Evolutionary conservation across 1,284 basidiomycete genomes (phyloP).

Genomic region (Tetrapyrgos nigripes): DNA sequence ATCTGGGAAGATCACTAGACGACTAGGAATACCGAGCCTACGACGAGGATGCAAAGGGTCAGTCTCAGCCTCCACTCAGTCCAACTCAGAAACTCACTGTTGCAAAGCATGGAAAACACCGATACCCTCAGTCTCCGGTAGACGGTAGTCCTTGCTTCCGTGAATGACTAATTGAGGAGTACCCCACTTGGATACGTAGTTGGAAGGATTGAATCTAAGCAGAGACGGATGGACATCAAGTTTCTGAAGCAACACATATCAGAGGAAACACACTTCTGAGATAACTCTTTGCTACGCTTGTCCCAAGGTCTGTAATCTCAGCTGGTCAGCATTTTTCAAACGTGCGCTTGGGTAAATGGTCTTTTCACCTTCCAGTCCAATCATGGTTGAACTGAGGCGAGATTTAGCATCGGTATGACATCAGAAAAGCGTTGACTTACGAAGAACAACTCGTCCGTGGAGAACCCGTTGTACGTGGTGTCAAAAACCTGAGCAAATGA

Average conservation of each 20-base stretch:
- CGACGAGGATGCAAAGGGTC: slow-evolving; percentile 16
- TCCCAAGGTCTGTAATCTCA: slow-evolving; percentile 7
- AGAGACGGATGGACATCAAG: too few relatives aligned
- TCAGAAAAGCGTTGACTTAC: slow-evolving; percentile 46
- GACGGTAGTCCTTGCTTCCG: slow-evolving; percentile 85
- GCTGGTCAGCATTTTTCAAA: neutral
- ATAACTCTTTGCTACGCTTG: slow-evolving; percentile 43
- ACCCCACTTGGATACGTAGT: slow-evolving; percentile 84
- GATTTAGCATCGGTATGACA: neutral
- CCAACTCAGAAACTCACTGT: slow-evolving; percentile 57
- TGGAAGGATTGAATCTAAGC: slow-evolving; percentile 72
- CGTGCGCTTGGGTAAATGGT: neutral
- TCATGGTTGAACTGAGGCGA: slow-evolving; percentile 13
- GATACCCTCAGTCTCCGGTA: slow-evolving; percentile 86
- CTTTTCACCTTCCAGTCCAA: slow-evolving; percentile 7
- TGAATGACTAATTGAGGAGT: slow-evolving; percentile 89
- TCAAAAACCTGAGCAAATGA: slow-evolving; percentile 62
- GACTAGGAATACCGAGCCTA: slow-evolving; percentile 78
- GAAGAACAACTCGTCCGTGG: slow-evolving; percentile 89
- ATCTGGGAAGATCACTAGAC: slow-evolving; percentile 89
- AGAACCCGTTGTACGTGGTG: slow-evolving; percentile 74
- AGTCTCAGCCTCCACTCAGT: slow-evolving; percentile 21
- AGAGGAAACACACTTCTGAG: slow-evolving; percentile 54
- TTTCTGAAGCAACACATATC: neutral
- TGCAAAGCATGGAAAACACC: slow-evolving; percentile 82